Conservation (phyloP, 192 early-diverging fungal species). For the Coemansia sp. region DNA sequence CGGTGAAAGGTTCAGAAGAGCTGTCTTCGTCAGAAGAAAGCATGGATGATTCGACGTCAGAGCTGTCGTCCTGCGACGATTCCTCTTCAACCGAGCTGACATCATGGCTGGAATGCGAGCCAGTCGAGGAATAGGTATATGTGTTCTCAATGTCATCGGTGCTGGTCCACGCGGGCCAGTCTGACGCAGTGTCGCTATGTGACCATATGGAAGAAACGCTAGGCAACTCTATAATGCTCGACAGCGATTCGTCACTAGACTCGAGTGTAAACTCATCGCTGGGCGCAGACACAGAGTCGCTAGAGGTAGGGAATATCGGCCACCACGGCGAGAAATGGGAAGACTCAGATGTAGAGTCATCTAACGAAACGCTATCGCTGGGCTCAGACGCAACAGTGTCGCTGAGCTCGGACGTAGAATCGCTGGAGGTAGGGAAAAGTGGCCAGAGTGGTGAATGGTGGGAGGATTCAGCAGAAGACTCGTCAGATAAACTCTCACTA, state of each 20-base stretch:
- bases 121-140: too few species aligned
- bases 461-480: background rate
- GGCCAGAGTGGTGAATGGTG: background rate
- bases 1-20: background rate
- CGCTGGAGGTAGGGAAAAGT: background rate
- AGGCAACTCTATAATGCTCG: constrained; percentile 5
- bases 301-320: background rate
- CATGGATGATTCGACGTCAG: too few species aligned
- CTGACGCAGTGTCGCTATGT: background rate
- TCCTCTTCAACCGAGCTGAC: background rate
- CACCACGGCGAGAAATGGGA: background rate
- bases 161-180: too few species aligned
- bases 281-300: background rate
- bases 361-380: background rate
- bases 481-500: too few species aligned
- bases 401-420: background rate
- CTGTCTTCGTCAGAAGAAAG: background rate
- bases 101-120: background rate
- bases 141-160: too few species aligned
- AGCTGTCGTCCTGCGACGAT: background rate
- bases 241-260: background rate
- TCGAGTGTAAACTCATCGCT: background rate
- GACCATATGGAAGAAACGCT: background rate
- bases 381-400: background rate
- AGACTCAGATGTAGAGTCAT: background rate